Base-by-base conservation (phyloP, 2,329 filamentous ascomycete species). In the Tolypocladium pustulatum region DNA sequence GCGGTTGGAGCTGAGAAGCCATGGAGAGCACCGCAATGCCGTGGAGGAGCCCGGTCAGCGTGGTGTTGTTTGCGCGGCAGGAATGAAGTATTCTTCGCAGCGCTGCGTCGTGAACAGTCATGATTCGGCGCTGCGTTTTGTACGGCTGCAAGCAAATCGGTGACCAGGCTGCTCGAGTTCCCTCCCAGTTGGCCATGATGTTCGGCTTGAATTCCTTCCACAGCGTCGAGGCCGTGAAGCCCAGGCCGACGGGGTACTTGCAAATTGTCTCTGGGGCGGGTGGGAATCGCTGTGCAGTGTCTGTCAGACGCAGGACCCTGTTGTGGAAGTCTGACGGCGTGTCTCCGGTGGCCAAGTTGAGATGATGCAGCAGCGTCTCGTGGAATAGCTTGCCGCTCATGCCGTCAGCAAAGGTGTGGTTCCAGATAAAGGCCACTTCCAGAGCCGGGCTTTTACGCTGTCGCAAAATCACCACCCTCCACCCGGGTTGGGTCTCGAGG, bases 301-400 rank as follows among this genome's bases (percentile, higher is more conserved):
- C 54, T 15, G 27, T 20, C 9, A 55, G 38, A n/a, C 25, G 22
- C 12, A 55, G 54, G 15, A 55, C 38, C 25, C 54, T 12, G 36
- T 15, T 9, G 25, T 8, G 36, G 6, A 55, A n/a, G 1, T 9
- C 12, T 4, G 34, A 38, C 37, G 38, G 22, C 37, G 67, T 22
- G 10, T 57, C 58, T 20, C 41, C 54, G 22, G 60, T 55, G 9
- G 46, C 32, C 3, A 57, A 36, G 37, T 69, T 67, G 51, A 72
- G 68, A 37, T 65, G 64, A 8, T 61, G 59, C 5, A 71, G 54
- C 9, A 72, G 55, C 20, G 62, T 65, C 54, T 65, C 55, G 46
- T 72, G 69, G n/a, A 72, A 68, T 4, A 71, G 63, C 56, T 69
- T 71, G 46, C 63, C 67, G 25, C 68, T 62, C n/a, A 63, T 68